Conservation (phyloP, 2,329 filamentous ascomycete species). For the Furcasterigmium sp. region DNA sequence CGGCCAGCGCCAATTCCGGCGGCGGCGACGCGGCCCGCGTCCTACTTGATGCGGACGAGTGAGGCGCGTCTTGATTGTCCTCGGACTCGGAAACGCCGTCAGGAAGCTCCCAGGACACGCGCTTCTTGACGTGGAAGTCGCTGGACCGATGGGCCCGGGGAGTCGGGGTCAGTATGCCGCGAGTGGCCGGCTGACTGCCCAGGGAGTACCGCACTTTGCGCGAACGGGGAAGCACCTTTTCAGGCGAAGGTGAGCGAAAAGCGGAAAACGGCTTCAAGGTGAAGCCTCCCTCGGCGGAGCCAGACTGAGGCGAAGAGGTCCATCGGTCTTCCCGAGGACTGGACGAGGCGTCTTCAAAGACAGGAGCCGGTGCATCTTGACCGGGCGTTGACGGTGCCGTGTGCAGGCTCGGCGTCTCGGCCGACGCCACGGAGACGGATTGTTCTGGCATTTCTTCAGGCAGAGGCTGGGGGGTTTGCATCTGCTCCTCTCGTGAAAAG, state of each 20-base stretch:
- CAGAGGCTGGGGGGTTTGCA: background rate
- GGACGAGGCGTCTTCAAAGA: constrained; percentile 16
- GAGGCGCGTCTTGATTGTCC: constrained; percentile 13
- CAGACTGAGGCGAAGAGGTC: constrained; percentile 17
- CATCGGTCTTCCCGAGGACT: constrained; percentile 13
- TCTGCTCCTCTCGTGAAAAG: background rate
- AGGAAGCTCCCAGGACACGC: constrained; percentile 32
- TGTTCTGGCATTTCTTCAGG: background rate
- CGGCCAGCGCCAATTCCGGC: constrained; percentile 26
- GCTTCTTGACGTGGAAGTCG: constrained; percentile 16
- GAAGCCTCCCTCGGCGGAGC: constrained; percentile 41
- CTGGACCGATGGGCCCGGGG: too few species aligned
- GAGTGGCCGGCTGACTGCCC: constrained; percentile 23
- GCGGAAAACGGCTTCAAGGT: constrained; percentile 46
- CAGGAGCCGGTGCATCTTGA: background rate
- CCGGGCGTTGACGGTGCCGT: background rate
- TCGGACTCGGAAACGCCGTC: constrained; percentile 18
- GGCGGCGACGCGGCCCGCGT: constrained; percentile 35
- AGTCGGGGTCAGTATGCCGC: constrained; percentile 23
- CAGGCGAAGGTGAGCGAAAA: constrained; percentile 46
- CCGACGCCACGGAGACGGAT: background rate
- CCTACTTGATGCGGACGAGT: background rate
- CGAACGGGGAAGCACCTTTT: constrained; percentile 16
- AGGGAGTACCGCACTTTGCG: constrained; percentile 16
- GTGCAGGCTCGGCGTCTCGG: background rate